Base-by-base conservation (phyloP, 192 early-diverging fungal genomes). In the Dispira parvispora region DNA sequence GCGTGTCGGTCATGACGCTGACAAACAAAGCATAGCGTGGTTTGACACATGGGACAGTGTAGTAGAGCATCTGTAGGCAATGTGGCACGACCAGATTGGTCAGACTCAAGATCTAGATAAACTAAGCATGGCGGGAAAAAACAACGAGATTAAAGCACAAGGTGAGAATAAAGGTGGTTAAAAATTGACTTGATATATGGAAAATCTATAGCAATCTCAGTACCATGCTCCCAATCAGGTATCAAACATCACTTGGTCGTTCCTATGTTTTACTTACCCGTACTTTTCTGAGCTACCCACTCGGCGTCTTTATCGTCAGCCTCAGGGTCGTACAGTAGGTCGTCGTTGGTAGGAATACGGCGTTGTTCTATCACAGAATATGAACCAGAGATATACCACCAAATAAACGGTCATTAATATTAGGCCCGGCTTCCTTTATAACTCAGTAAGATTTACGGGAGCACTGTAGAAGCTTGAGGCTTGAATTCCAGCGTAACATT, bases 41-140 rank as follows among this genome's bases (percentile, higher is more conserved):
- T 77, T 14, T 83, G 67, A 43, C 83, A 85, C 72, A 82, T 66
- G 3, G 83, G 83, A 50, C 83, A 85, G 0, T 77, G 70, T 4
- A 85, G 64, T 21, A 81, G 73, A 5, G 83, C 80, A 43, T 84
- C 82, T 12, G 78, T 80, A 52, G 54, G 28, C 54, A 26, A 58
- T 44, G 32, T 47, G 18, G 32, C 63, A 27, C 46, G 21, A 43
- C 64, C 26, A 12, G 18, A n/a, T 54, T 62, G 52, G 21, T 55
- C 49, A 42, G 50, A 26, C 18, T 38, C 42, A 63, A 56, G 38
- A n/a, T 45, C 54, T 16, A 55, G 45, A 26, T 44, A 49, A 42
- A 9, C 21, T 16, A 20, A 9, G 1, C 18, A 50, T 20, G 9
- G 47, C 18, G 47, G 1, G 47, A 9, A 18, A 11, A 46, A 12